Evolutionary conservation across 441 rosid species (phyloP), one percentile per base, ranked within the genome.

Genomic region (Biscutella laevigata): DNA sequence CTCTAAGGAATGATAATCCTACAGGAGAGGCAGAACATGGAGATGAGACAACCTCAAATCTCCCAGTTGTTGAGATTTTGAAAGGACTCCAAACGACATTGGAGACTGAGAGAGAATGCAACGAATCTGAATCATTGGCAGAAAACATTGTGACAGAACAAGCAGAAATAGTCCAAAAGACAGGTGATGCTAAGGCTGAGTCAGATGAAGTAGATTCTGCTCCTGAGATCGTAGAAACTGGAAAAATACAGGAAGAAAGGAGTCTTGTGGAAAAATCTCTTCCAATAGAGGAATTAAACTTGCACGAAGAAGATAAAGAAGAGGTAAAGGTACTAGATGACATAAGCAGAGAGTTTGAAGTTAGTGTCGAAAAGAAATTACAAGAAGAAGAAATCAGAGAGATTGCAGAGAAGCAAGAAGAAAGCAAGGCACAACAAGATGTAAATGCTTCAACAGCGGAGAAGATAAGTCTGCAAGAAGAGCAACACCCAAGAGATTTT

Each of bases 41-140:
- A 28, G 60, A 57, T 64, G 61, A 59, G 4, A 43, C 2, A 52
- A 57, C 20, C 30, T 62, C 75, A 47, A 69, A 28, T 51, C 61
- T 61, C 49, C 64, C 47, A 22, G 71, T 52, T 39, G 62, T 69
- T 57, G 66, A 47, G 53, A 27, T 63, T 37, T 58, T 65, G 52
- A 59, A 22, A 49, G 57, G 13, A 66, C 56, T 66, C 10, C 71
- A 59, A 3, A 30, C 11, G 16, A 28, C 60, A 7, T 24, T 66
- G 7, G 65, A 42, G 48, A 44, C 5, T 4, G 60, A 66, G 50
- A 45, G 61, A 51, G 37, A 3, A 28, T 8, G 15, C 40, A 35
- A 15, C 14, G 58, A 33, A 9, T 24, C 53, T 40, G 9, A 15
- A 51, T 12, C 67, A 27, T 6, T 1, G 1, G 33, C 1, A 21